Evolutionary conservation across 805 yeast species (phyloP).

Genomic region (Saccharomycopsis olivae): DNA sequence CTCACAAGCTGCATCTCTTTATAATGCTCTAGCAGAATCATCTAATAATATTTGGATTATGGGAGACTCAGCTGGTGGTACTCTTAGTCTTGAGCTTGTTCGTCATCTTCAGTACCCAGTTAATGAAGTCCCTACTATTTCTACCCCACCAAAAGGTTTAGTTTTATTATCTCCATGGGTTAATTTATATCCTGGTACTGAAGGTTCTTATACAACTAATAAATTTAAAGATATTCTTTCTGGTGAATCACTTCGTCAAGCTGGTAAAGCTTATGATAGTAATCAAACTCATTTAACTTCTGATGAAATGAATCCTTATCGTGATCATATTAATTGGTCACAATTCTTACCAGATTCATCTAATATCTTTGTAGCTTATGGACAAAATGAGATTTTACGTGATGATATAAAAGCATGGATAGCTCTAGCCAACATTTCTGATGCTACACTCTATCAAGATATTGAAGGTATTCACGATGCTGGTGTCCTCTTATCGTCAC

Average conservation of each 20-base stretch:
- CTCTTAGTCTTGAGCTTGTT: conserved; percentile 19
- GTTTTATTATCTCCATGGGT: conserved; percentile 8
- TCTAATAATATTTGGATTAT: conserved; percentile 19
- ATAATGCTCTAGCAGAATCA: conserved; percentile 13
- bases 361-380: conserved; percentile 4
- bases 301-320: neutral
- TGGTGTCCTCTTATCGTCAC: too few species aligned
- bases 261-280: neutral
- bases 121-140: neutral
- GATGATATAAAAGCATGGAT: conserved; percentile 1
- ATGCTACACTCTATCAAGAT: neutral
- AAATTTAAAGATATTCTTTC: neutral
- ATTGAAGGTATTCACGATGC: neutral
- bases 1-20: conserved; percentile 18
- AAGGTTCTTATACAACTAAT: neutral
- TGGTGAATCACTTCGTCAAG: neutral
- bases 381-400: conserved; percentile 1
- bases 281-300: neutral
- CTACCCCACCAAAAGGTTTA: neutral
- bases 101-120: conserved; percentile 1
- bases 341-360: neutral
- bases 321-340: neutral
- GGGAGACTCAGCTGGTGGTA: conserved; percentile 25
- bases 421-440: neutral
- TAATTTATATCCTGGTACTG: neutral